Evolutionary conservation across 1,284 basidiomycete genomes (phyloP), one percentile per base, ranked within the genome.

Genomic region (Bondarzewia mesenterica): DNA sequence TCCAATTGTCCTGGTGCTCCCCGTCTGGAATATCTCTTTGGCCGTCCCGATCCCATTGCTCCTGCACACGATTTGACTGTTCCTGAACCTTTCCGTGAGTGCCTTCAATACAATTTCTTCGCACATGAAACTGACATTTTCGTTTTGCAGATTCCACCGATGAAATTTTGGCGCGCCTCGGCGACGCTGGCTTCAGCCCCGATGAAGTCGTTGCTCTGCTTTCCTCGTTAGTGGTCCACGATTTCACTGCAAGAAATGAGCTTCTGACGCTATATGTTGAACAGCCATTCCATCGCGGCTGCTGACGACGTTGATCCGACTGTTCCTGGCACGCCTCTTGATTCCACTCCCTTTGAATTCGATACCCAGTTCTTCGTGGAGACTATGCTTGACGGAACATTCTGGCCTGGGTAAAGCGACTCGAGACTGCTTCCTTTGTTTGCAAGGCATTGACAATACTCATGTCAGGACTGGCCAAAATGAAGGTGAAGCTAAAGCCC

Each of bases 311-410:
- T 32, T n/a, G 29, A 32, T n/a, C 12, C 10, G 29, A 32, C 29
- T n/a, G n/a, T 26, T 50, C 57, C 7, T n/a, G 29, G 29, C 29
- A 32, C 29, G 4, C 63, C 63, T 7, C 62, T 65, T 55, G 62
- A 64, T 51, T 63, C 62, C 25, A 65, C 63, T 6, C 62, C 63
- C 5, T 47, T 39, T 16, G 48, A 58, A 26, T 69, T 71, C 50
- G 69, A 72, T 52, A 59, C 66, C 10, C 69, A 72, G 54, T 65
- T 71, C 58, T 71, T 68, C 56, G 56, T 70, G 42, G 67, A 70
- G 55, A 63, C 64, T 26, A 16, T 23, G 44, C 48, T 50, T 26
- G 20, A 32, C 27, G 48, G 48, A 12, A 50, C 48, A 5, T 20
- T 32, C 20, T 45, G 46, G 44, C 48, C 48, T 22, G 48, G 48